Percentiles rank a stretch among this genome's conserved stretches.
These are phyloP conservation scores for Aspergillus nanangensis DNA, from an alignment of 495 filamentous ascomycete species.

Conservation along the genomic window DNA sequence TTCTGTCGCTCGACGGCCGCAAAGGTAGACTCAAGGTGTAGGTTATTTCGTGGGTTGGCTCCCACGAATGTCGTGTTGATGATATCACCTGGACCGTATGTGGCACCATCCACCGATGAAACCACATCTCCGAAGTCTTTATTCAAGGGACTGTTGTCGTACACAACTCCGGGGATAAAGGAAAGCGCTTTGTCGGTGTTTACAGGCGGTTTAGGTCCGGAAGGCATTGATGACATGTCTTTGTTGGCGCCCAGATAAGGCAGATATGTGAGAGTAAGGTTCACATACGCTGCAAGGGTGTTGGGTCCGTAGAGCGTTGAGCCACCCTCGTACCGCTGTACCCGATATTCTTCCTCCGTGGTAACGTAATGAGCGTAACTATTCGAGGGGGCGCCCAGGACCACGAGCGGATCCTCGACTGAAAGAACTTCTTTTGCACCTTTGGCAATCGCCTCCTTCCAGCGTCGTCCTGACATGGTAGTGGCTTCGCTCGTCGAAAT, in stretches of 20 bases:
- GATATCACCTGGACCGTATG: constrained; percentile 52
- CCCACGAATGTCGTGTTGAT: constrained; percentile 73
- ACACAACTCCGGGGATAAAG: constrained; percentile 78
- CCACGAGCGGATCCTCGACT: constrained; percentile 60
- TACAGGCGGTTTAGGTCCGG: constrained; percentile 70
- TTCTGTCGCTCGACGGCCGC: constrained; percentile 69
- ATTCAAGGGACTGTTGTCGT: constrained; percentile 65
- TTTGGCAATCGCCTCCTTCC: constrained; percentile 75
- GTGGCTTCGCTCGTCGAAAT: constrained; percentile 88
- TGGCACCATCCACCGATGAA: constrained; percentile 44
- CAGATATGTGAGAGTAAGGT: constrained; percentile 69
- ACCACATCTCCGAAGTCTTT: constrained; percentile 74
- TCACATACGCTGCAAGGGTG: constrained; percentile 86
- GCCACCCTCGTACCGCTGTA: constrained; percentile 94
- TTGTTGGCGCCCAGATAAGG: constrained; percentile 55
- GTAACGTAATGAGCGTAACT: constrained; percentile 95
- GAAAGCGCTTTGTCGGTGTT: constrained; percentile 74
- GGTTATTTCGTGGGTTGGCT: constrained; percentile 86
- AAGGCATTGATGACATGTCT: constrained; percentile 41
- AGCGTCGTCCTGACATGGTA: constrained; percentile 91
- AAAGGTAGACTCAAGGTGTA: constrained; percentile 73
- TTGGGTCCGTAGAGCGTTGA: constrained; percentile 94
- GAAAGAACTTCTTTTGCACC: constrained; percentile 44
- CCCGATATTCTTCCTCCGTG: constrained; percentile 84
- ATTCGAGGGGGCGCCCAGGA: constrained; percentile 92